These are phyloP conservation scores for Tulasnella sp. DNA, from an alignment of 768 basidiomycete genomes.

Conservation along the genomic window DNA sequence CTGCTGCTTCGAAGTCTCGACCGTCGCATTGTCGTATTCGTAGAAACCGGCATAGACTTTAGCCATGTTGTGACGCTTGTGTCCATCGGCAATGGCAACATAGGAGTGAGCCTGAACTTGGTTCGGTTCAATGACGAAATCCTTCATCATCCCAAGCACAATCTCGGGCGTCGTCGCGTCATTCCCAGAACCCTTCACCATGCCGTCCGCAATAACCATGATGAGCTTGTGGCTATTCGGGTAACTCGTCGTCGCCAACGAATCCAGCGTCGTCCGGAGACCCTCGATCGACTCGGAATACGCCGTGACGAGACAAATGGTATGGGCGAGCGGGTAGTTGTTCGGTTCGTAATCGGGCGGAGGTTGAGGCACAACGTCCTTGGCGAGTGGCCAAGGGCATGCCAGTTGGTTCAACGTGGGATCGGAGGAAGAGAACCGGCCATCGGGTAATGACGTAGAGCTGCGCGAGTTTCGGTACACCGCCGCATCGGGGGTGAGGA, in stretches of 20 bases:
- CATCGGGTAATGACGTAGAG: slow-evolving; percentile 60
- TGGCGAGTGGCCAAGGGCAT: slow-evolving; percentile 81
- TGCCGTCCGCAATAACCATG: slow-evolving; percentile 91
- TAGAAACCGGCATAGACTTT: slow-evolving; percentile 98
- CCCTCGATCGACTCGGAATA: slow-evolving; percentile 97
- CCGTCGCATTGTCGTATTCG: slow-evolving; percentile 80
- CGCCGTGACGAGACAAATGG: slow-evolving; percentile 93
- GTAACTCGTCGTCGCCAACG: slow-evolving; percentile 94
- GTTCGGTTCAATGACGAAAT: slow-evolving; percentile 61
- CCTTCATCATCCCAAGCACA: slow-evolving; percentile 92
- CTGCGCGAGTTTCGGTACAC: slow-evolving; percentile 15
- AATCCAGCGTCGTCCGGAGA: slow-evolving; percentile 93
- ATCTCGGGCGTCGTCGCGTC: slow-evolving; percentile 86
- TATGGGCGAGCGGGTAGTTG: slow-evolving; percentile 87
- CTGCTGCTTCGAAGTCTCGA: slow-evolving; percentile 88
- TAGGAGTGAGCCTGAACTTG: slow-evolving; percentile 93
- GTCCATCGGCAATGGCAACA: slow-evolving; percentile 98
- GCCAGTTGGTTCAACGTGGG: slow-evolving; percentile 43
- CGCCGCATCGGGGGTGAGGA: slow-evolving; percentile 16
- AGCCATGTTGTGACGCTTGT: slow-evolving; percentile 99
- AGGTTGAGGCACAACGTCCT: slow-evolving; percentile 86
- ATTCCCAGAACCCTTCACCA: slow-evolving; percentile 95
- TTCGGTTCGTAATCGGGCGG: slow-evolving; percentile 86
- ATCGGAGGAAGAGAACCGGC: slow-evolving; percentile 27
- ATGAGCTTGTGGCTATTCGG: slow-evolving; percentile 96